Conservation (phyloP, 495 filamentous ascomycete genomes). For the Hypoxylon crocopeplum region DNA sequence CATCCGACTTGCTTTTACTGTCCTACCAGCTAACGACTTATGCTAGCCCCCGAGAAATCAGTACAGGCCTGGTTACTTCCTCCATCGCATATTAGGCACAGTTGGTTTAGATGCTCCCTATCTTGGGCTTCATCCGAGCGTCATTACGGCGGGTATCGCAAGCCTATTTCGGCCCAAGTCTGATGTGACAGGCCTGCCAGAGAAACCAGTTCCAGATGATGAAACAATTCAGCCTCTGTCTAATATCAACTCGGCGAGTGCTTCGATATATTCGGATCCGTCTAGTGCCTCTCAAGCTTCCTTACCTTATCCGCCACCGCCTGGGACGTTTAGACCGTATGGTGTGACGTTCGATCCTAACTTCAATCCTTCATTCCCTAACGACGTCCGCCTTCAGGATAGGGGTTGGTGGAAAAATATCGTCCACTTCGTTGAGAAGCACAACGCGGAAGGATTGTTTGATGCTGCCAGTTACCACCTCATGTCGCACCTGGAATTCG, state of each 20-base stretch:
- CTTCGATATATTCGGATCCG: conserved; percentile 46
- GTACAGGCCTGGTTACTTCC: conserved; percentile 48
- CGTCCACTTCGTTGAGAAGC: conserved; percentile 81
- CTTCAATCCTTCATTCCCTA: conserved; percentile 75
- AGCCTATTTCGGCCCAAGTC: conserved; percentile 74
- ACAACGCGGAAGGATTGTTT: conserved; percentile 68
- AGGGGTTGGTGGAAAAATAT: conserved; percentile 70
- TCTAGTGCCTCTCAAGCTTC: conserved; percentile 38
- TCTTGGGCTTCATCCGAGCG: conserved; percentile 86
- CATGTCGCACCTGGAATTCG: conserved; percentile 83
- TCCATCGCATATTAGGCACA: conserved; percentile 82
- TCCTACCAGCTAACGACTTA: conserved; percentile 29
- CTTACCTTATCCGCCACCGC: conserved; percentile 30
- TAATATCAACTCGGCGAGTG: conserved; percentile 39
- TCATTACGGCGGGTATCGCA: conserved; percentile 78
- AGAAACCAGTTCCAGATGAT: conserved; percentile 17
- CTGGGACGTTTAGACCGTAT: conserved; percentile 20
- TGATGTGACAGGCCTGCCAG: conserved; percentile 39
- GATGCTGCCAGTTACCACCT: conserved; percentile 75
- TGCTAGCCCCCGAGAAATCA: conserved; percentile 33
- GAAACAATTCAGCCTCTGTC: conserved; percentile 14
- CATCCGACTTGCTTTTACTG: background rate
- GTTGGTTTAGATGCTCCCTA: conserved; percentile 89
- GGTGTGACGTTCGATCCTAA: conserved; percentile 60
- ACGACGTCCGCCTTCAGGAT: conserved; percentile 70